phyloP scores from a whole-genome alignment of 768 basidiomycete genomes.

The Sistotremastrum niveocremeum region DNA sequence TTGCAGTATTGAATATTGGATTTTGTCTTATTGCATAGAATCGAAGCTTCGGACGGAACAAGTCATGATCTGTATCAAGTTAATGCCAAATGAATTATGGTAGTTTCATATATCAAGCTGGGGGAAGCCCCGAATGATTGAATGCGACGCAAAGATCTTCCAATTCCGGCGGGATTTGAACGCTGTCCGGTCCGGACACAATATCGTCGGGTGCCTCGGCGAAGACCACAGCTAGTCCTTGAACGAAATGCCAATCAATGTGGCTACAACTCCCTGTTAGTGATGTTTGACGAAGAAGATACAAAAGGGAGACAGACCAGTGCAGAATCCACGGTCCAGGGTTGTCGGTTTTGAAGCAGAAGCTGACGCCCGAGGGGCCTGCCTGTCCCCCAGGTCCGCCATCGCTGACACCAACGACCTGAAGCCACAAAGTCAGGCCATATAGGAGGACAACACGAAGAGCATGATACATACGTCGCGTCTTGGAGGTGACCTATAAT shows the following conservation, averaged over 20 bases:
- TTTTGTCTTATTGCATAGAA: too few species aligned
- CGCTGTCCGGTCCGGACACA: neutral
- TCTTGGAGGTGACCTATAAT: neutral
- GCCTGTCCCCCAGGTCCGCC: too few species aligned
- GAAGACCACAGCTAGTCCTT: conserved; percentile 1
- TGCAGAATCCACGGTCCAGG: conserved; percentile 17
- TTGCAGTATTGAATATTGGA: too few species aligned
- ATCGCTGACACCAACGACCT: too few species aligned
- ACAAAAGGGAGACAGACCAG: conserved; percentile 1
- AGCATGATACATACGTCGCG: neutral
- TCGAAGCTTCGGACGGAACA: too few species aligned
- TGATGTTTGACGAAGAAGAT: neutral
- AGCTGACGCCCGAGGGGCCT: conserved; percentile 12
- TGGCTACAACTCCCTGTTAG: neutral
- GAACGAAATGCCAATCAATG: conserved; percentile 7
- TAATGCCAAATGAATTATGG: too few species aligned
- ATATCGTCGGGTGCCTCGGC: neutral
- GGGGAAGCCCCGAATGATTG: too few species aligned
- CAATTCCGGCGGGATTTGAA: neutral
- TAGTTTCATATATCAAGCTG: too few species aligned
- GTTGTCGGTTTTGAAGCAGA: conserved; percentile 16
- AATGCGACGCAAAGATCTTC: neutral
- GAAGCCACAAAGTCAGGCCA: too few species aligned
- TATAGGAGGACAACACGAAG: too few species aligned
- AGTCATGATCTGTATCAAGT: too few species aligned